These are phyloP conservation scores for Lactarius deliciosus DNA, from an alignment of 768 basidiomycete genomes.

Conservation along the genomic window DNA sequence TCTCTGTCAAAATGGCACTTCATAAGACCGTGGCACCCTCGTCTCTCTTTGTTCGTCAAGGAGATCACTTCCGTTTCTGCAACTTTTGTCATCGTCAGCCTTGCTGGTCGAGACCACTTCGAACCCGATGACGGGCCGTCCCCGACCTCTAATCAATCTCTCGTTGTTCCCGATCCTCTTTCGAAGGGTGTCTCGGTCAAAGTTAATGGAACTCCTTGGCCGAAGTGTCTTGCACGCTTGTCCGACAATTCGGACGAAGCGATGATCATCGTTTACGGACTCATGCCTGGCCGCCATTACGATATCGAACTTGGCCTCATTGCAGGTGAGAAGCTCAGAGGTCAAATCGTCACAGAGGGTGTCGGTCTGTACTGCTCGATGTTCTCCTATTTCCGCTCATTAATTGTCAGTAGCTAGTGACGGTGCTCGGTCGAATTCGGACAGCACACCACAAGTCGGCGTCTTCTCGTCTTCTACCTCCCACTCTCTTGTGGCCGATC, in stretches of 20 bases:
- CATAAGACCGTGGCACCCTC: slow-evolving; percentile 74
- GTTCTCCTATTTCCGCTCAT: not conserved
- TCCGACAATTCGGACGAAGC: slow-evolving; percentile 84
- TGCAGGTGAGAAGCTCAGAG: slow-evolving; percentile 53
- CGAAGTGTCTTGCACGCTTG: slow-evolving; percentile 73
- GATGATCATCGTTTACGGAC: slow-evolving; percentile 85
- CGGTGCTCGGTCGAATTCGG: slow-evolving; percentile 13
- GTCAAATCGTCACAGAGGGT: slow-evolving; percentile 70
- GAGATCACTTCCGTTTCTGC: slow-evolving; percentile 87
- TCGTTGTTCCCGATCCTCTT: slow-evolving; percentile 67
- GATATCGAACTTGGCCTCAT: slow-evolving; percentile 83
- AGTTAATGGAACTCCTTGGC: slow-evolving; percentile 78
- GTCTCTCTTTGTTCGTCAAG: slow-evolving; percentile 65
- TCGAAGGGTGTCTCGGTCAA: slow-evolving; percentile 75
- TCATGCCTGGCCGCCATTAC: slow-evolving; percentile 87
- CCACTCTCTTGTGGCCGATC: slow-evolving; percentile 17
- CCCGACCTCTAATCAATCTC: slow-evolving; percentile 31
- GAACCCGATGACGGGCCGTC: slow-evolving; percentile 37
- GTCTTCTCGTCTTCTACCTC: slow-evolving; percentile 8
- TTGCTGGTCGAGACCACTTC: slow-evolving; percentile 35
- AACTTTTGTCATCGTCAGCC: slow-evolving; percentile 59
- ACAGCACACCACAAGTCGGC: slow-evolving; percentile 12
- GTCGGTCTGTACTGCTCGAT: slow-evolving; percentile 30
- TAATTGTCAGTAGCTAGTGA: slow-evolving; percentile 7
- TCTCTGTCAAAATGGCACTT: slow-evolving; percentile 53